These are phyloP conservation scores for Heracleum sosnowskyi DNA, from an alignment of 129 eudicot genomes.

Conservation along the genomic window DNA sequence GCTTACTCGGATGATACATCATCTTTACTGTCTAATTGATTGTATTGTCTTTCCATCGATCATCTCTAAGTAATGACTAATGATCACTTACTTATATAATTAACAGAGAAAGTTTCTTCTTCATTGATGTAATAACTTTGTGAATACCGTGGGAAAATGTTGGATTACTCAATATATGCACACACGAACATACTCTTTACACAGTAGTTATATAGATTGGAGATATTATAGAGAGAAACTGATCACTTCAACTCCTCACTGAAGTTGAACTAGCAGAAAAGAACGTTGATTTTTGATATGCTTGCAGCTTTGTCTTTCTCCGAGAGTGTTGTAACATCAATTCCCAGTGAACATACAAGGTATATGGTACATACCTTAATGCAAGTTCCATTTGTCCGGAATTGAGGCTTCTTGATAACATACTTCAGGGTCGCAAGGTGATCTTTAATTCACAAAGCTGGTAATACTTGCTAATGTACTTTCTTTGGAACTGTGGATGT, in stretches of 20 bases:
- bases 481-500: background rate
- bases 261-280: slow-evolving; percentile 68
- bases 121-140: background rate
- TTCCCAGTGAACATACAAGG: slow-evolving; percentile 42
- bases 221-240: background rate
- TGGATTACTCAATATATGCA: background rate
- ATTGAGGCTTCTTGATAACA: slow-evolving; percentile 65
- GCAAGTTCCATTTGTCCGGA: slow-evolving; percentile 3
- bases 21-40: background rate
- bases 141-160: background rate
- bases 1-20: background rate
- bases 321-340: slow-evolving; percentile 83
- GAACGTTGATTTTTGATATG: slow-evolving; percentile 58
- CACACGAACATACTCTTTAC: background rate
- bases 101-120: no score
- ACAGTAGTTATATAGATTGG: background rate
- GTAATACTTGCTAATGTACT: slow-evolving; percentile 4
- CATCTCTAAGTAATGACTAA: background rate
- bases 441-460: slow-evolving; percentile 39
- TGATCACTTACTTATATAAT: background rate
- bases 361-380: slow-evolving; percentile 43
- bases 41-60: background rate
- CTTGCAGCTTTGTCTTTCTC: slow-evolving; percentile 88
- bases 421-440: no score
- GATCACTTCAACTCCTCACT: slow-evolving; percentile 68